Evolutionary conservation across 257 asterid species (phyloP), one percentile per base, ranked within the genome.

Genomic region (Scutellaria barbata): DNA sequence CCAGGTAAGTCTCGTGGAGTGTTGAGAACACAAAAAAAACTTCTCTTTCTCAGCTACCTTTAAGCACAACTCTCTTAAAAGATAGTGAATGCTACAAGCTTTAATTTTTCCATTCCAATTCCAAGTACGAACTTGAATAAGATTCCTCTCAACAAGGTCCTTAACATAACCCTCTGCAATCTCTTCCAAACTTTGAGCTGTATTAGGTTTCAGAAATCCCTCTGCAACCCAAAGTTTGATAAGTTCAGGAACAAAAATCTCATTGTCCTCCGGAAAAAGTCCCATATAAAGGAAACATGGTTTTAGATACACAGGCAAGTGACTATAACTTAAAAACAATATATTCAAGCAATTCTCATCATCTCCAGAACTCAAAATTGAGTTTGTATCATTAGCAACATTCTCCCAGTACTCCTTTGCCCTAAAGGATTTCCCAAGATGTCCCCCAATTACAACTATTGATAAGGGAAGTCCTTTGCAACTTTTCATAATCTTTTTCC

Each of bases 401-500:
- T 4, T 42, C 63, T 52, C 63, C 73, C 73, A 52, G 6, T 37
- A 52, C 18, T 67, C 63, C 12, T 0, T 18, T 8, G 41, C 0
- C 53, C 17, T 52, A 0, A 3, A 5, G 0, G 72, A 67, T 10
- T 8, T 37, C 39, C 50, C 6, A 52, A 67, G 63, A 39, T 37
- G 45, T 13, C 73, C 73, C n/a, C 63, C 73, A 3, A 67, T 37
- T 1, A 67, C 63, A 67, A 67, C 73, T 5, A 67, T 37, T 42
- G 73, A 67, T 5, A 67, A 2, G 11, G 73, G 73, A 16, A 67
- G 73, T 52, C 63, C 73, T 52, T n/a, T 10, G 25, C 73, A 67
- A 10, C 45, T 37, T 11, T 39, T 8, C 14, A 42, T 46, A 16
- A 67, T 67, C 73, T 17, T 39, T 17, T 39, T 18, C 1, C 63